phyloP scores from a whole-genome alignment of 257 asterid species.

The Fraxinus anomala region DNA sequence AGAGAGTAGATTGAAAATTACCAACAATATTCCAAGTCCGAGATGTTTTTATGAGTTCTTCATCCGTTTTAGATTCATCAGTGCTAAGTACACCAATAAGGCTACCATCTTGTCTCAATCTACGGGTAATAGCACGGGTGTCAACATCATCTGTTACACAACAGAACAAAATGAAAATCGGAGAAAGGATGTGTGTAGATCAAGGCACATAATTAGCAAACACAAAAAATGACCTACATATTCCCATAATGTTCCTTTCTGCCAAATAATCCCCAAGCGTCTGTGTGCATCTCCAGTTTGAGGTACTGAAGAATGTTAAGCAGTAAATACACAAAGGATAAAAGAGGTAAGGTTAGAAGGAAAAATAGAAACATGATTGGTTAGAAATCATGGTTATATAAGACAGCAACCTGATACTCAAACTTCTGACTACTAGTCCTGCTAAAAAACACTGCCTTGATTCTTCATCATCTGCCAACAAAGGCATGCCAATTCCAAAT shows the following conservation, averaged over 20 bases:
- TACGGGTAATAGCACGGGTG: constrained; percentile 94
- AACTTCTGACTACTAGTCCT: constrained; percentile 85
- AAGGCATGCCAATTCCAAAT: constrained; percentile 21
- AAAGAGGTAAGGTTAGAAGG: constrained; percentile 7
- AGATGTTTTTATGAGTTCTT: constrained; percentile 78
- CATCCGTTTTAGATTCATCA: constrained; percentile 68
- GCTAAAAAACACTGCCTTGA: constrained; percentile 82
- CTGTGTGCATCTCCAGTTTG: constrained; percentile 81
- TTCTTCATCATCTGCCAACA: constrained; percentile 76
- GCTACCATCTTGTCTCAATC: constrained; percentile 90
- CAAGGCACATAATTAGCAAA: constrained; percentile 12
- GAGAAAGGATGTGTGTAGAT: constrained; percentile 17
- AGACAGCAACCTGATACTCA: constrained; percentile 71
- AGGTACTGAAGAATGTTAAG: constrained; percentile 57
- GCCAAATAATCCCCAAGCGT: constrained; percentile 89
- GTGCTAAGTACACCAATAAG: constrained; percentile 95
- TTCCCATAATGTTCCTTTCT: constrained; percentile 87
- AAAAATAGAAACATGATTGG: constrained; percentile 14
- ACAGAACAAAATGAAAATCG: constrained; percentile 24
- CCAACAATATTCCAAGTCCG: constrained; percentile 86
- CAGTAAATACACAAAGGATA: constrained; percentile 14
- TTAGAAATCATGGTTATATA: constrained; percentile 1
- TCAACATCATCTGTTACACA: constrained; percentile 79
- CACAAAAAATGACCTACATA: constrained; percentile 55
- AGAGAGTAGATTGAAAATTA: constrained; percentile 27